Base-by-base conservation (phyloP, 2,329 filamentous ascomycete species). In the Gliomastix tumulicola region DNA sequence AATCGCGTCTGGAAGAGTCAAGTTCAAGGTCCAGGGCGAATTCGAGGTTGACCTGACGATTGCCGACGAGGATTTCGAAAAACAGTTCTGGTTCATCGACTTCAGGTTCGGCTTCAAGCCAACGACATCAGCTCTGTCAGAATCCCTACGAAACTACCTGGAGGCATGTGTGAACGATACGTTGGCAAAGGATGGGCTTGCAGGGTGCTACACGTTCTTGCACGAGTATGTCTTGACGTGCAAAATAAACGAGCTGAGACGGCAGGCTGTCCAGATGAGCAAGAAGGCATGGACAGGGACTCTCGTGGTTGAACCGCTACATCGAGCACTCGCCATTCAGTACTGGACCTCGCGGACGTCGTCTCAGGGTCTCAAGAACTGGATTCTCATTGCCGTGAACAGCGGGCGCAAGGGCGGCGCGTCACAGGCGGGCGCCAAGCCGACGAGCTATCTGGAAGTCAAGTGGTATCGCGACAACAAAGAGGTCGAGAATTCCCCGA, bases 1-100 rank as follows among this genome's bases (percentile, higher is more conserved):
- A 6, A 84, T 98, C 41, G 74, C 75, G 36, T 84, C 87, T 35
- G 92, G 94, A n/a, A 79, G 90, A 34, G 90, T 85, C 7, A 97
- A 88, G 0, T 98, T 98, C 57, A 75, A 68, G 32, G 84, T 97
- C 2, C 66, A 76, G 4, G 76, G 77, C 36, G 90, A 97, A 56
- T 96, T 96, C 49, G 90, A 97, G 56, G 77, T 97, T 16, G 92
- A 97, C 54, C 73, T 98, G 35, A 89, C 88, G 2, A 84, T 97
- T 44, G 87, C 85, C 15, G 84, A 89, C 47, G 89, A 97, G 53
- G 83, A 92, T 45, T 76, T 81, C 15, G 69, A 79, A 21, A 83
- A 84, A 37, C 89, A 94, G 49, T 94, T 94, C 54, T 96, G 84
- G 71, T 95, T 97, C 54, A 85, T 97, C 43, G 89, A 97, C 56